Evolutionary conservation across 2,329 filamentous ascomycete species (phyloP).

Genomic region (Aureobasidium sp.): DNA sequence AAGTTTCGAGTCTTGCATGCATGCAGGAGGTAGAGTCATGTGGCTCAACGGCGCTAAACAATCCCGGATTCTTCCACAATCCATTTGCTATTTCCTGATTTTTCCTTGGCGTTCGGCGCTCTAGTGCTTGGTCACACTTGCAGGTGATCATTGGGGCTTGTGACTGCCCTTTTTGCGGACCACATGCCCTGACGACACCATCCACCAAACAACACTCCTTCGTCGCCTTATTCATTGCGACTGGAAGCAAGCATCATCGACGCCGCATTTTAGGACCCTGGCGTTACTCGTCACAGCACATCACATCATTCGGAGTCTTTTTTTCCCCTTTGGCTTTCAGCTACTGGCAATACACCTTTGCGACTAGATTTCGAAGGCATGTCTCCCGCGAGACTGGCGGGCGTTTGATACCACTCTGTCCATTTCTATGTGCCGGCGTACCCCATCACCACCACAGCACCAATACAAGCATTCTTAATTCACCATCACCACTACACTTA

Average conservation of each 20-base stretch:
- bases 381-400: conserved; percentile 11
- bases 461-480: neutral
- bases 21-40: conserved; percentile 9
- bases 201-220: neutral
- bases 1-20: conserved; percentile 11
- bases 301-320: neutral
- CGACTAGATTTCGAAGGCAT: conserved; percentile 9
- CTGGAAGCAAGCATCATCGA: neutral
- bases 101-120: conserved; percentile 10
- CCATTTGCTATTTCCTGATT: neutral
- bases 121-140: conserved; percentile 14
- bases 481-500: neutral
- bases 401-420: conserved; percentile 9
- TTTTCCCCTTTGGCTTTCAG: neutral
- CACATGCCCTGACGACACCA: neutral
- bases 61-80: neutral
- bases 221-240: neutral
- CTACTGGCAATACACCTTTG: neutral
- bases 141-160: conserved; percentile 9
- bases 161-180: neutral
- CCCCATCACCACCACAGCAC: neutral
- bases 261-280: neutral
- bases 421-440: neutral
- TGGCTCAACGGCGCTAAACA: neutral
- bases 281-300: neutral